Base-by-base conservation (phyloP, 768 basidiomycete genomes). In the Boletellus sp. region DNA sequence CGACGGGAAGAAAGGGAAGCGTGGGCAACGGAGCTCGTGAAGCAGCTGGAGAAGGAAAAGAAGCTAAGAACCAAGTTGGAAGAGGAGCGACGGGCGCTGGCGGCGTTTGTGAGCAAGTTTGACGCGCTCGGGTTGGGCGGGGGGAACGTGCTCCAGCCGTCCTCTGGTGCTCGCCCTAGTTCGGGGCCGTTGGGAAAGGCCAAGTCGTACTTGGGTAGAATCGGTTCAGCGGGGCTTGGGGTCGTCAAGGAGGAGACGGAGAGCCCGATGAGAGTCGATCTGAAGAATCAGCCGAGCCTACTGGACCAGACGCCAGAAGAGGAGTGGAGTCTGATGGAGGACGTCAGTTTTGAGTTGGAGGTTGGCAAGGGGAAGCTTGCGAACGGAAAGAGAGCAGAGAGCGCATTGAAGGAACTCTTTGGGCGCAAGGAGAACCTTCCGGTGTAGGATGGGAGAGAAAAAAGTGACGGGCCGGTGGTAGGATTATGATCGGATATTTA, bases 101-200 rank as follows among this genome's bases (percentile, higher is more conserved):
- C 86, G 4, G 78, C 87, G 6, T 93, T 93, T 58, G 90, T 93
- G 39, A 76, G 74, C 65, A 89, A 87, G 64, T 90, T 92, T 59
- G 90, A 93, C 67, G 76, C 87, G 11, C 67, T 88, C 23, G 85
- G 85, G 0, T 61, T 86, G 28, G 74, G 74, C 0, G 64, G 68
- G 9, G 69, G 70, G 13, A 53, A 59, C 6, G 50, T 66, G 16
- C 59, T 74, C 2, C 60, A 71, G 4, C 66, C 76, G 17, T n/a
- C 59, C 24, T 48, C 60, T 16, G 13, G 17, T n/a, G 22, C 53
- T 15, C 50, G 11, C 19, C 15, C 60, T 11, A 41, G 19, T 13
- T 23, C 58, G 4, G 3, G n/a, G 26, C 57, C 54, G 15, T 31
- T 51, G 6, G 80, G 76, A 51, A 65, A 74, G n/a, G 74, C 77